Conservation (phyloP, 306 rosid genomes). For the Castanea mollissima region DNA sequence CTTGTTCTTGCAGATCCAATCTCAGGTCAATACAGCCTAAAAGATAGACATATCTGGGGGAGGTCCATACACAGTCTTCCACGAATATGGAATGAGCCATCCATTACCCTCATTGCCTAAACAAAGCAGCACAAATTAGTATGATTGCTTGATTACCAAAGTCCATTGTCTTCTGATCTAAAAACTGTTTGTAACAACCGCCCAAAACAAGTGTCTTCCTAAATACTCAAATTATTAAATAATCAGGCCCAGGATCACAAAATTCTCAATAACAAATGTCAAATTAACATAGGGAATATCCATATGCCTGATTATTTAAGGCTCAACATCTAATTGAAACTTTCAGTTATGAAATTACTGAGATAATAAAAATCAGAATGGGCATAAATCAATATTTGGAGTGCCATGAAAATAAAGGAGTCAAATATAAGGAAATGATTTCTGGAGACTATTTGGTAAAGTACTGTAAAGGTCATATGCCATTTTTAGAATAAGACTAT, state of each 20-base stretch:
- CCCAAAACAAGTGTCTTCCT: background rate
- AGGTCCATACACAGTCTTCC: slow-evolving; percentile 84
- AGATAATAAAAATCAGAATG: background rate
- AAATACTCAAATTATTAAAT: background rate
- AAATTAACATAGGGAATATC: background rate
- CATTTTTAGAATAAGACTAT: background rate
- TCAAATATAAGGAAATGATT: background rate
- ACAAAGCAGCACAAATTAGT: slow-evolving; percentile 6
- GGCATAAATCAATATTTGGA: background rate
- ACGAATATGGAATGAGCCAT: slow-evolving; percentile 79
- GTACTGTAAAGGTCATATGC: background rate
- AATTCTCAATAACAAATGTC: background rate
- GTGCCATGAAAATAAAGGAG: background rate
- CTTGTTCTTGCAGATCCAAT: background rate
- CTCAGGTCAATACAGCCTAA: slow-evolving; percentile 31
- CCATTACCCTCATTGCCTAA: slow-evolving; percentile 48
- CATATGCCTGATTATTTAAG: background rate
- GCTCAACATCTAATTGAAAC: background rate
- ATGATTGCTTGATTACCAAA: background rate
- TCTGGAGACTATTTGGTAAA: background rate
- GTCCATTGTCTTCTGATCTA: background rate
- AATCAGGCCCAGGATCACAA: background rate
- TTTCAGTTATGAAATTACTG: background rate
- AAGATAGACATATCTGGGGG: slow-evolving; percentile 77
- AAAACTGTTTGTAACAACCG: background rate